Base-by-base conservation (phyloP, 805 yeast genomes). In the Zygoascus flipseniorum region DNA sequence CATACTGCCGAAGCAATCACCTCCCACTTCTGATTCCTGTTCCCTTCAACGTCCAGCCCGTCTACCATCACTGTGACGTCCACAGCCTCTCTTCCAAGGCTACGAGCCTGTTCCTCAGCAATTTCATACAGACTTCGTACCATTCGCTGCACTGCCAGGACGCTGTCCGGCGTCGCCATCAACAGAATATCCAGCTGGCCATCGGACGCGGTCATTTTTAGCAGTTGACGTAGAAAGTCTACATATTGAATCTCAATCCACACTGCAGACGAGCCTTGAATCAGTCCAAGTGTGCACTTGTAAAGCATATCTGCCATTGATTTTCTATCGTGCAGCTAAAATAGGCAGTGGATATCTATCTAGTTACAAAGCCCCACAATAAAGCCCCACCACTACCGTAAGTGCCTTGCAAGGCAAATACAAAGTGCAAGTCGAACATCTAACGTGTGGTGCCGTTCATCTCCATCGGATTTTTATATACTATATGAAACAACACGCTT, bases 61-160 rank as follows among this genome's bases (percentile, higher is more conserved):
- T 68, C 69, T 16, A 68, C 53, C 52, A 68, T 54, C 11, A 68
- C 68, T 3, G 62, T 52, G 19, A 65, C 60, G 10, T 60, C 55
- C 5, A 67, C 61, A 3, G 35, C 32, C 49, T 55, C 52, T 10
- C 63, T 52, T 8, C 53, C 51, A 42, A 48, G 50, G 18, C 49
- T 43, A 16, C 41, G 52, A 2, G 63, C 61, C 46, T 60, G 56
- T 31, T 48, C 53, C 8, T 61, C 52, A 8, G 64, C 56, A 13
- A 66, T 43, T 18, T 55, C 57, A 54, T 66, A 66, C 23, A 66
- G 53, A 50, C 53, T 52, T 26, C 63, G 55, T n/a, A 65, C 58
- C 20, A 60, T 51, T 28, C 52, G 43, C 43, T 65, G 65, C 14
- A 59, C 53, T 13, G 60, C 67, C 28, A 51, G 42, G 14, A 65